Percentiles rank a stretch among this genome's conserved stretches.
phyloP scores from a whole-genome alignment of 2,329 filamentous ascomycete genomes.

The Epichloe festucae region DNA sequence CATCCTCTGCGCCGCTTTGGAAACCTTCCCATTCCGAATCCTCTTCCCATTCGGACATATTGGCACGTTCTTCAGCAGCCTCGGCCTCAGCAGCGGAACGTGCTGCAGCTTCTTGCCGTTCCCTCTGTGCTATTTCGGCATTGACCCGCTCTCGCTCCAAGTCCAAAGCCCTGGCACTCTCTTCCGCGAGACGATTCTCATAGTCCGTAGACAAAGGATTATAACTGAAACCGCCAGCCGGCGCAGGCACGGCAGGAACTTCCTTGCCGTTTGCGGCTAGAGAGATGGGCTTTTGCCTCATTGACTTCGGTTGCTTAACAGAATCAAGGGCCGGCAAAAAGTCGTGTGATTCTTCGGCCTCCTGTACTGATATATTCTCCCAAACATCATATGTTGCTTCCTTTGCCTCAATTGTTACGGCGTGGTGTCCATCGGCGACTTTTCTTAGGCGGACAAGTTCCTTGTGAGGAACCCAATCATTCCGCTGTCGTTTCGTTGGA shows the following conservation, averaged over 20 bases:
- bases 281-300: slow-evolving; percentile 67
- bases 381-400: slow-evolving; percentile 70
- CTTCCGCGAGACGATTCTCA: slow-evolving; percentile 58
- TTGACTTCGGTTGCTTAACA: slow-evolving; percentile 59
- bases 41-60: slow-evolving; percentile 63
- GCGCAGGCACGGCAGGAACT: slow-evolving; percentile 65
- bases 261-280: slow-evolving; percentile 71
- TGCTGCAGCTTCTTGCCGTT: slow-evolving; percentile 54
- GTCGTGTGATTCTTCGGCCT: slow-evolving; percentile 26
- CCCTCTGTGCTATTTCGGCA: slow-evolving; percentile 51
- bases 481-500: slow-evolving; percentile 61
- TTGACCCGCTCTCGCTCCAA: slow-evolving; percentile 63
- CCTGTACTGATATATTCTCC: slow-evolving; percentile 33
- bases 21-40: slow-evolving; percentile 87
- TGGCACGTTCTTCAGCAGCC: slow-evolving; percentile 53
- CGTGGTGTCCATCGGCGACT: slow-evolving; percentile 62
- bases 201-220: slow-evolving; percentile 85
- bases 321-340: slow-evolving; percentile 59
- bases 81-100: slow-evolving; percentile 62
- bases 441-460: slow-evolving; percentile 67
- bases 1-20: slow-evolving; percentile 66
- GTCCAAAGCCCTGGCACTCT: slow-evolving; percentile 67
- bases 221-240: slow-evolving; percentile 76
- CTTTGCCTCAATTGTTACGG: slow-evolving; percentile 39
- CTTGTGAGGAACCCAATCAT: slow-evolving; percentile 70